Evolutionary conservation across 352 stramenopile genomes (phyloP).

Genomic region (Phytophthora sojae): DNA sequence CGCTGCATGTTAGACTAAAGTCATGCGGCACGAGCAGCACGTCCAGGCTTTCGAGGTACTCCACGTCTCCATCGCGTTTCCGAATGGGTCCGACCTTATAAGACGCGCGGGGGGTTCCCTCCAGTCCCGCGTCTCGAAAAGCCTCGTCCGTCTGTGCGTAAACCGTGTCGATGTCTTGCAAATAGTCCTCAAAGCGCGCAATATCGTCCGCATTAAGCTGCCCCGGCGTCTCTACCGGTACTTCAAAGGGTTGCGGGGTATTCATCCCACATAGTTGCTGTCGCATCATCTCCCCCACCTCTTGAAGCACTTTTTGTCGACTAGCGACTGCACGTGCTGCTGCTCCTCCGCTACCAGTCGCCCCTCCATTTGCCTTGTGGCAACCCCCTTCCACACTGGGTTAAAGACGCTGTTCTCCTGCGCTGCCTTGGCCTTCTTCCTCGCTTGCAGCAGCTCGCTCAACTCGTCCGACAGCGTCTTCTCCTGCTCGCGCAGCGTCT

Average conservation of each 20-base stretch:
- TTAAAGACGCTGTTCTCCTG: background rate
- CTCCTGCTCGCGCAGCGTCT: constrained; percentile 19
- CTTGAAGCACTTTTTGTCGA: constrained; percentile 10
- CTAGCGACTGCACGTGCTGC: constrained; percentile 1
- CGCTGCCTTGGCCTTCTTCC: constrained; percentile 5
- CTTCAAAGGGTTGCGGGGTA: background rate
- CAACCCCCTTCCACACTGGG: constrained; percentile 17
- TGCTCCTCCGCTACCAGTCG: constrained; percentile 14
- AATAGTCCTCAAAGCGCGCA: constrained; percentile 28
- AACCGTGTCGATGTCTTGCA: constrained; percentile 30
- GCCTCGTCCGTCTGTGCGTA: constrained; percentile 26
- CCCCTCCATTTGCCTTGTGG: constrained; percentile 24
- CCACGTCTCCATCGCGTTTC: constrained; percentile 17
- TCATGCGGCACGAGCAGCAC: constrained; percentile 15
- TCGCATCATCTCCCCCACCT: constrained; percentile 5
- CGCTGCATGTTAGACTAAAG: background rate
- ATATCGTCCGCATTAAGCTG: constrained; percentile 13
- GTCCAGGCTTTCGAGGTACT: constrained; percentile 33
- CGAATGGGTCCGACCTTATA: constrained; percentile 10
- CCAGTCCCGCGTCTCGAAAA: constrained; percentile 16
- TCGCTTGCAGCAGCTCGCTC: constrained; percentile 3
- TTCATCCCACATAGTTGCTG: background rate
- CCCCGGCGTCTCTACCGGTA: background rate
- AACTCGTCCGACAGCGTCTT: constrained; percentile 15
- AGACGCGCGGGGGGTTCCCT: background rate